These are phyloP conservation scores for Colletotrichum theobromicola DNA, from an alignment of 2,329 filamentous ascomycete species.

Conservation along the genomic window DNA sequence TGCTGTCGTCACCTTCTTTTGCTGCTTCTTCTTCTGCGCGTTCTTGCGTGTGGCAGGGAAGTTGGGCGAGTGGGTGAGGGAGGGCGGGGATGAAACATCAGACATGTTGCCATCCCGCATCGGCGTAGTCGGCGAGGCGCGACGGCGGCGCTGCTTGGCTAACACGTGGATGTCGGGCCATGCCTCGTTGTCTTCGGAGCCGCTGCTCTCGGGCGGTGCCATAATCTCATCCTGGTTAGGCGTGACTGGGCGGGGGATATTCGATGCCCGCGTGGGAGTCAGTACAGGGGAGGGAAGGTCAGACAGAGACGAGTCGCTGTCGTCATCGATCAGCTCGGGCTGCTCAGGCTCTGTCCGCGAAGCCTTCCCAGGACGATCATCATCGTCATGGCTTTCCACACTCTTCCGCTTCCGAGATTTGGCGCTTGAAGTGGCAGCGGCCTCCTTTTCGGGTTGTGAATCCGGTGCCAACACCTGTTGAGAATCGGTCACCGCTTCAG, in stretches of 20 bases:
- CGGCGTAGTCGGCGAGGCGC: constrained; percentile 41
- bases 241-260: constrained; percentile 40
- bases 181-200: constrained; percentile 46
- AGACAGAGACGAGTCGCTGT: constrained; percentile 40
- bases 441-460: constrained; percentile 26
- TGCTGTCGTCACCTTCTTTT: constrained; percentile 54
- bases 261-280: constrained; percentile 27
- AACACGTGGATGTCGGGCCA: constrained; percentile 61
- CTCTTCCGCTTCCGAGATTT: constrained; percentile 63
- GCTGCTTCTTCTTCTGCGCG: constrained; percentile 24
- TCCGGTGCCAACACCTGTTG: constrained; percentile 28
- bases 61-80: constrained; percentile 71
- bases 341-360: constrained; percentile 30
- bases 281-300: constrained; percentile 38
- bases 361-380: constrained; percentile 41
- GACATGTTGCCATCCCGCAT: constrained; percentile 48
- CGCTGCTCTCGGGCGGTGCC: constrained; percentile 62
- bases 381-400: constrained; percentile 45
- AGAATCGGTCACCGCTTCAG: constrained; percentile 12
- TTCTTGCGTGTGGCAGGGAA: constrained; percentile 36
- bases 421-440: constrained; percentile 31
- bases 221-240: constrained; percentile 55
- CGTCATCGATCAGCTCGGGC: constrained; percentile 22
- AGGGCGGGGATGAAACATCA: constrained; percentile 67
- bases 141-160: constrained; percentile 48